These are phyloP conservation scores for Theileria parva DNA, from an alignment of 169 alveolate genomes.

Conservation along the genomic window DNA sequence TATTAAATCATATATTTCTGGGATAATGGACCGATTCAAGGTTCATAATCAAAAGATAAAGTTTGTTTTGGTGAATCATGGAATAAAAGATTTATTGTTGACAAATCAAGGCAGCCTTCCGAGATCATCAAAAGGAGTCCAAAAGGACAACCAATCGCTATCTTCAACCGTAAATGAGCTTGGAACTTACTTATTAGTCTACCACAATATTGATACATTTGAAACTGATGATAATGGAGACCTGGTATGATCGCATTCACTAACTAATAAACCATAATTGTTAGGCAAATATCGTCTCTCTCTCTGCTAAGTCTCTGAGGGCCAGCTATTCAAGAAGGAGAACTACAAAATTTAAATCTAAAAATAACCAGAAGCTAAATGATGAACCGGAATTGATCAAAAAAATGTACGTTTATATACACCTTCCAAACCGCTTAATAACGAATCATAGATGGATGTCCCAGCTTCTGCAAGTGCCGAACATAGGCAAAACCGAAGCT, in stretches of 20 bases:
- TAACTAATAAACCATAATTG: background rate
- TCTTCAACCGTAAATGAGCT: constrained; percentile 38
- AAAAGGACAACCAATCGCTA: constrained; percentile 11
- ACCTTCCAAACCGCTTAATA: background rate
- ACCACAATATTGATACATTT: constrained; percentile 51
- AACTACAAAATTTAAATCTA: constrained; percentile 18
- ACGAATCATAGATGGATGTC: constrained; percentile 53
- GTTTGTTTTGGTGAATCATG: constrained; percentile 39
- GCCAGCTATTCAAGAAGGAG: constrained; percentile 15
- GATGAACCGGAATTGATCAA: constrained; percentile 14
- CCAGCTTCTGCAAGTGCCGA: constrained; percentile 64
- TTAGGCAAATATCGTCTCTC: constrained; percentile 36
- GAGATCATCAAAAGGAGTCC: background rate
- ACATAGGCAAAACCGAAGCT: constrained; percentile 56
- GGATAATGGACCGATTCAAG: constrained; percentile 24
- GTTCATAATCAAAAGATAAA: constrained; percentile 10
- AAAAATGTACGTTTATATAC: constrained; percentile 24
- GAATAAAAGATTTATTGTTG: constrained; percentile 31
- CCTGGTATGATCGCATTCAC: constrained; percentile 27
- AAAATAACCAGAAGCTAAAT: background rate
- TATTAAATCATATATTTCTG: constrained; percentile 20
- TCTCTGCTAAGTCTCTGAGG: constrained; percentile 33
- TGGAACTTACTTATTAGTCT: constrained; percentile 39
- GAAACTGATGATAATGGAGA: constrained; percentile 61
- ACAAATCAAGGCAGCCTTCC: background rate